Evolutionary conservation across 805 yeast genomes (phyloP), one percentile per base, ranked within the genome.

Genomic region (Starmera caribaea): DNA sequence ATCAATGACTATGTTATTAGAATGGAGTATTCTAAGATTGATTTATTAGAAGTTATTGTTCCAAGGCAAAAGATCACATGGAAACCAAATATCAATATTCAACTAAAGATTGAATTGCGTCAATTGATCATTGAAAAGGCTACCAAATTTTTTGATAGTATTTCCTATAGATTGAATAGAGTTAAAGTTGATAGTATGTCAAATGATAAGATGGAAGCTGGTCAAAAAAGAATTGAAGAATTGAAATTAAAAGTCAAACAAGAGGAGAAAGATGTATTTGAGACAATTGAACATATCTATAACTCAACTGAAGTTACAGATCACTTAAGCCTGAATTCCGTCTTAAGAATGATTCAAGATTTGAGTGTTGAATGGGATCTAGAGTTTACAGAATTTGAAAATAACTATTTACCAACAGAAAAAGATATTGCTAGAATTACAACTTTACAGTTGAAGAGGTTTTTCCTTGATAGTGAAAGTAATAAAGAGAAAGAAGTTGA

Each of bases 401-500:
- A 71, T 34, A 69, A 70, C 16, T 92, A 73, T 54, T 70, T 90
- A 43, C 97, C 97, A 1, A 78, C 95, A 8, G 97, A 92, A 57
- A 85, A 81, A 51, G 98, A 92, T 68, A 84, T 92, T 48, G 79
- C 95, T 5, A 71, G 86, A 45, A 84, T 92, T 34, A 89, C 98
- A 2, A 83, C 95, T 4, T 80, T 81, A 49, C 97, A 90, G 54
- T 64, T 90, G 51, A 76, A 79, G 44, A 82, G 80, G 47, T 68
- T 89, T 37, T 79, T 90, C 48, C 61, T 74, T 51, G 88, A 79
- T 40, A 70, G 66, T 32, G 55, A 45, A 28, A 56, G 46, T 35
- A 51, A 40, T 49, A 47, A 51, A 35, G 40, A 38, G 40, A 48
- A 38, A 34, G 52, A 44, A 27, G 42, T 12, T 12, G 30, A 28